A percentile compares a stretch with the other conserved stretches of the same genome.
These are phyloP conservation scores for Exobasidium rhododendri DNA, from an alignment of 1,284 basidiomycete genomes.

Conservation along the genomic window DNA sequence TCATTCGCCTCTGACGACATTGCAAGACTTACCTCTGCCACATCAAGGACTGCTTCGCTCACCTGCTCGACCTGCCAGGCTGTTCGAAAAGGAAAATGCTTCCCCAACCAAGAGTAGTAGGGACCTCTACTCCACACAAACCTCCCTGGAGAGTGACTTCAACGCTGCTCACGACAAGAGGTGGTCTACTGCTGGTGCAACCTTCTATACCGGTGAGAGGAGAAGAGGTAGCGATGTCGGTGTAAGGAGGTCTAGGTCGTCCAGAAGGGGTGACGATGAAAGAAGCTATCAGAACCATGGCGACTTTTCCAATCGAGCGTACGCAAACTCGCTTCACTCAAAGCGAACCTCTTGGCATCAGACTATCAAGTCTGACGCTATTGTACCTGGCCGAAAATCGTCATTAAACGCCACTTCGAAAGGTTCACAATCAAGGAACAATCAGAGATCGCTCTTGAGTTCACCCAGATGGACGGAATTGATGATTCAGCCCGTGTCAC, in stretches of 20 bases:
- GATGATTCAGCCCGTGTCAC: background rate
- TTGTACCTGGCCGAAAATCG: background rate
- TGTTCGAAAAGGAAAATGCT: background rate
- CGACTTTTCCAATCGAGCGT: background rate
- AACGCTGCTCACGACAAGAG: conserved; percentile 6
- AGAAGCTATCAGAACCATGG: background rate
- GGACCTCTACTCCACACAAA: background rate
- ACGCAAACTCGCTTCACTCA: background rate
- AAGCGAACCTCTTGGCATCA: background rate
- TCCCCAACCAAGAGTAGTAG: background rate
- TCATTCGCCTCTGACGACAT: background rate
- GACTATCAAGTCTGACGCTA: background rate
- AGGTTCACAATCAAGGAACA: background rate
- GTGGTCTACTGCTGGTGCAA: conserved; percentile 3
- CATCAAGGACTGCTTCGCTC: background rate
- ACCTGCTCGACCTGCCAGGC: background rate
- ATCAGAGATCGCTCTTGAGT: background rate
- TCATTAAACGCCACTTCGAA: background rate
- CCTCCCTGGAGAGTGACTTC: background rate
- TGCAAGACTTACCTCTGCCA: background rate
- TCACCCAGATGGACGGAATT: background rate
- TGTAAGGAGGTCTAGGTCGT: background rate
- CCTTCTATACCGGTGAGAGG: background rate
- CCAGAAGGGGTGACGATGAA: background rate
- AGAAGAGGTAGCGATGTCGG: background rate